These are phyloP conservation scores for Theileria sp. DNA, from an alignment of 169 alveolate species.

Conservation along the genomic window DNA sequence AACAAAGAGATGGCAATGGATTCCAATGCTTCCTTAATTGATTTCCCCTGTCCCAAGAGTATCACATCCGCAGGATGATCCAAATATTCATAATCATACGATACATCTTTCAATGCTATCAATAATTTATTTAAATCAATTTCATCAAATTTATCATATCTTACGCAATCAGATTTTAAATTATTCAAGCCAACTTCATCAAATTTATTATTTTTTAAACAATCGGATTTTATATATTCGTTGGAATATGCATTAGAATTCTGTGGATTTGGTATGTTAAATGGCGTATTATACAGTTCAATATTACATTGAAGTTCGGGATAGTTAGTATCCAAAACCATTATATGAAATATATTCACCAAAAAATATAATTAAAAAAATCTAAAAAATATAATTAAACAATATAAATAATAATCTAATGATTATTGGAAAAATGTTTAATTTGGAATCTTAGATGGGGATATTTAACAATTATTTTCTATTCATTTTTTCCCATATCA, in stretches of 20 bases:
- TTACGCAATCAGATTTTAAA: not conserved
- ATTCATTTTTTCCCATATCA: too few species aligned
- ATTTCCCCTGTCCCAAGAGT: slow-evolving; percentile 62
- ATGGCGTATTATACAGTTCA: not conserved
- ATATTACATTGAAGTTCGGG: not conserved
- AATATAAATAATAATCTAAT: too few species aligned
- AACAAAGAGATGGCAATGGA: slow-evolving; percentile 62
- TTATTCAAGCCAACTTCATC: too few species aligned
- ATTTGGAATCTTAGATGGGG: too few species aligned
- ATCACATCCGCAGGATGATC: slow-evolving; percentile 78
- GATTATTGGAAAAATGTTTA: too few species aligned
- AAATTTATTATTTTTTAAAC: too few species aligned
- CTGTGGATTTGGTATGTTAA: not conserved
- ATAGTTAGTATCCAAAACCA: not conserved
- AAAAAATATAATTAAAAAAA: too few species aligned
- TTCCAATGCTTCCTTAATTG: slow-evolving; percentile 58
- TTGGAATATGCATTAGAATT: not conserved
- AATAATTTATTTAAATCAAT: not conserved
- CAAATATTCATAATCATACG: slow-evolving; percentile 57
- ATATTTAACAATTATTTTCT: too few species aligned
- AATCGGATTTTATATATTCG: not conserved
- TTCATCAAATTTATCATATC: not conserved
- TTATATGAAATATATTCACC: too few species aligned
- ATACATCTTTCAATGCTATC: not conserved
- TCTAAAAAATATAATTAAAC: too few species aligned